Conservation (phyloP, 352 stramenopile species). For the Blastocystis sp. region DNA sequence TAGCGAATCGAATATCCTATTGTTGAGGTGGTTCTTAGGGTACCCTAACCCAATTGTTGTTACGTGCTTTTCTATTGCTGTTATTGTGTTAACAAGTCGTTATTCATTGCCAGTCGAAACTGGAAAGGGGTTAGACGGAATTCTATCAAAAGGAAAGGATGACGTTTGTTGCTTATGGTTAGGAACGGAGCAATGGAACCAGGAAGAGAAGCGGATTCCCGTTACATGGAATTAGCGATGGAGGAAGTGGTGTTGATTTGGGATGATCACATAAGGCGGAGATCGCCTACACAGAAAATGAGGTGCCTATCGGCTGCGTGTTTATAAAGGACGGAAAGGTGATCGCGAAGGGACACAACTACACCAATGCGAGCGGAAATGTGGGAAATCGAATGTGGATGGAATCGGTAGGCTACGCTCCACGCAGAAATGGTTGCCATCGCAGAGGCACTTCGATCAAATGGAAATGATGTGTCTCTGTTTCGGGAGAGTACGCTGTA, state of each 20-base stretch:
- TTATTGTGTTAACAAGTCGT: too few relatives aligned
- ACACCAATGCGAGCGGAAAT: conserved; percentile 68
- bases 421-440: conserved; percentile 80
- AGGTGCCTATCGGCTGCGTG: conserved; percentile 80
- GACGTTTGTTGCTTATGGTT: too few relatives aligned
- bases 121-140: too few relatives aligned
- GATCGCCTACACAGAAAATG: conserved; percentile 67
- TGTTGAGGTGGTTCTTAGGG: too few relatives aligned
- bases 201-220: too few relatives aligned
- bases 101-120: too few relatives aligned
- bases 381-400: background rate
- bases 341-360: conserved; percentile 72
- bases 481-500: background rate
- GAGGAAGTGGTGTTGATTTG: conserved; percentile 1
- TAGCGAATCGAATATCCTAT: too few relatives aligned
- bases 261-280: conserved; percentile 64
- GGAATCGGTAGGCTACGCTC: conserved; percentile 67
- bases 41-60: too few relatives aligned
- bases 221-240: conserved; percentile 55
- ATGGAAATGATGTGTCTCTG: conserved; percentile 44
- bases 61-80: too few relatives aligned
- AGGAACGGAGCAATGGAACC: too few relatives aligned
- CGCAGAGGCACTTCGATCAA: conserved; percentile 66
- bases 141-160: too few relatives aligned
- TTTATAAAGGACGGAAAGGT: conserved; percentile 69